Evolutionary conservation across 2,329 filamentous ascomycete species (phyloP).

Genomic region (Conoideocrella luteorostrata): DNA sequence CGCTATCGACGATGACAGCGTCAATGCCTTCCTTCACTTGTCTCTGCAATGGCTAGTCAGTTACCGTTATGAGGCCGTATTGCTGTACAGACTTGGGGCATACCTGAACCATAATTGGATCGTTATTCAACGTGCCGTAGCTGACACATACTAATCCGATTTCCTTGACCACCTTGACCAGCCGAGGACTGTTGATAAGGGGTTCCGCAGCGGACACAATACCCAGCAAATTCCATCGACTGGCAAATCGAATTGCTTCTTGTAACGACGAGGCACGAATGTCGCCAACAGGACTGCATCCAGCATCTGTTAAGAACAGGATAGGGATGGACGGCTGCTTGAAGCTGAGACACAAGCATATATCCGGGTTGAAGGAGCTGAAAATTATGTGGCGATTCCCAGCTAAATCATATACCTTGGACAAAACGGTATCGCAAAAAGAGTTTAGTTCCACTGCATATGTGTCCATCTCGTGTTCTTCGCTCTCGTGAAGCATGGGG

Average conservation of each 20-base stretch:
- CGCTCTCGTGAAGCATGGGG: conserved; percentile 92
- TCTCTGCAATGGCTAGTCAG: conserved; percentile 41
- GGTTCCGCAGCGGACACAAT: conserved; percentile 87
- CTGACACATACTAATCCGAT: conserved; percentile 89
- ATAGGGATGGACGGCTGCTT: conserved; percentile 97
- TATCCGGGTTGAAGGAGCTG: conserved; percentile 94
- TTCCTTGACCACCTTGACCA: conserved; percentile 92
- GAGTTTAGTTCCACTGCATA: conserved; percentile 94
- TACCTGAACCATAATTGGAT: conserved; percentile 78
- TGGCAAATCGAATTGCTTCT: conserved; percentile 91
- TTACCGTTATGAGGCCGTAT: neutral
- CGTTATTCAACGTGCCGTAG: conserved; percentile 88
- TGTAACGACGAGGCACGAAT: conserved; percentile 86
- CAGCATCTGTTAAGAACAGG: conserved; percentile 87
- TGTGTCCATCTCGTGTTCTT: conserved; percentile 93
- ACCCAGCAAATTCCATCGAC: conserved; percentile 88
- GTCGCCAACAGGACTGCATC: conserved; percentile 74
- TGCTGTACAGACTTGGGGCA: neutral
- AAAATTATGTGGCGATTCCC: conserved; percentile 89
- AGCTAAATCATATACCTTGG: conserved; percentile 81
- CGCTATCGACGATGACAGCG: conserved; percentile 93
- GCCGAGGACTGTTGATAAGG: conserved; percentile 77
- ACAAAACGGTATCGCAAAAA: conserved; percentile 89
- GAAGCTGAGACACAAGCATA: conserved; percentile 88
- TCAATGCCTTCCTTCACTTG: conserved; percentile 96